Conservation (phyloP, 1,284 basidiomycete genomes). For the Porogramme epimiltina region DNA sequence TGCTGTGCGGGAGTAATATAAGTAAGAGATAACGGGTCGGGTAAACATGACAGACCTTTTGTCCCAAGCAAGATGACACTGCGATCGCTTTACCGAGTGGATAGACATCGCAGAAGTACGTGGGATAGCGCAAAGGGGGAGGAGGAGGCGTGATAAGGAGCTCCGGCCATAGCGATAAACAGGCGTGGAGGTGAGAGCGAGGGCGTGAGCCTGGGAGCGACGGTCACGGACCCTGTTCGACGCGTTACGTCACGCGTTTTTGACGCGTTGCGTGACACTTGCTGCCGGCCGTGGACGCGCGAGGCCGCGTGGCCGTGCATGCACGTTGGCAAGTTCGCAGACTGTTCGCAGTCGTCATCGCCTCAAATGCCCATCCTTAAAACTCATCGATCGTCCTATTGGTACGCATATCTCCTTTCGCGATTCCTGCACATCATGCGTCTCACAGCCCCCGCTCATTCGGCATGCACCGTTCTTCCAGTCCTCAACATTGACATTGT, state of each 20-base stretch:
- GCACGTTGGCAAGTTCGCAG: no score
- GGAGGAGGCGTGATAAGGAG: neutral
- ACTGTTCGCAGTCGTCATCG: no score
- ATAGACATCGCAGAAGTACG: slow-evolving; percentile 44
- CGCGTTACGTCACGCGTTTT: neutral
- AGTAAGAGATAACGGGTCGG: neutral
- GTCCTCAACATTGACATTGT: no score
- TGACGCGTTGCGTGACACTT: neutral
- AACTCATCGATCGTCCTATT: no score
- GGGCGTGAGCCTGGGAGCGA: neutral
- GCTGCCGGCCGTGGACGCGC: no score
- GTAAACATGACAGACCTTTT: slow-evolving; percentile 44
- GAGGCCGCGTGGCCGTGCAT: no score
- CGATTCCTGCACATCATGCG: no score
- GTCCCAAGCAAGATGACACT: slow-evolving; percentile 57
- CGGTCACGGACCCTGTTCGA: neutral
- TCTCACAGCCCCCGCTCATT: no score
- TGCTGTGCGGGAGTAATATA: slow-evolving; percentile 36
- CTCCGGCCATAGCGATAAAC: neutral
- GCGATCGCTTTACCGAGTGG: slow-evolving; percentile 50
- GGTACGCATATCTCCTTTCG: no score
- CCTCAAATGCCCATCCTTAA: no score
- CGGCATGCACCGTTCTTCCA: no score
- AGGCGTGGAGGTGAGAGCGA: neutral
- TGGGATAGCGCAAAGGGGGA: neutral